Evolutionary conservation across 2,329 filamentous ascomycete genomes (phyloP).

Genomic region (Colletotrichum noveboracense): DNA sequence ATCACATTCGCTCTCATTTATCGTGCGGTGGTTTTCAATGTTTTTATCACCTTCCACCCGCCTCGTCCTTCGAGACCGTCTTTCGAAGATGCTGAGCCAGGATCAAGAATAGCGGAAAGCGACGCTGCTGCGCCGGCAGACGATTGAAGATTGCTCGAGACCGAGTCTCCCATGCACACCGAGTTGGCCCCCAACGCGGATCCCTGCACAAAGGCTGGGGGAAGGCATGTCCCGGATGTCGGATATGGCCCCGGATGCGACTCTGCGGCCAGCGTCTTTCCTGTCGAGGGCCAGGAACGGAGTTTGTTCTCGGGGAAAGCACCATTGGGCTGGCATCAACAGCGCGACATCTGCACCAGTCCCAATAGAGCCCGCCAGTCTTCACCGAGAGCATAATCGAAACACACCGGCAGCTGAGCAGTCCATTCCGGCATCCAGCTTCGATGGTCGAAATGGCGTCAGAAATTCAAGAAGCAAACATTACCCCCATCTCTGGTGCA

Average conservation of each 20-base stretch:
- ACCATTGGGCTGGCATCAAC: not conserved
- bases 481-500: not conserved
- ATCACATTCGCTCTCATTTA: not conserved
- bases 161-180: not conserved
- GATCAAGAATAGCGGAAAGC: not conserved
- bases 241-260: not conserved
- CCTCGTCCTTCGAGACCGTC: not conserved
- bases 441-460: not conserved
- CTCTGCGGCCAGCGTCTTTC: not conserved
- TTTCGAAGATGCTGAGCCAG: not conserved
- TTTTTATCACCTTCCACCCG: not conserved
- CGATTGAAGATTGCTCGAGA: not conserved
- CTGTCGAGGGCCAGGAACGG: not conserved
- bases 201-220: not conserved
- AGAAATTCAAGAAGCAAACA: not conserved
- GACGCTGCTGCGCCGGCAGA: not conserved
- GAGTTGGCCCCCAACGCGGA: not conserved
- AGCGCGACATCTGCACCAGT: not conserved
- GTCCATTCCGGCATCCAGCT: not conserved
- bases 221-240: not conserved
- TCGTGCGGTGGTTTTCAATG: not conserved
- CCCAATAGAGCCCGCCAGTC: not conserved
- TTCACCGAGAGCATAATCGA: not conserved
- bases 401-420: not conserved
- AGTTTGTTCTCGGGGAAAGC: not conserved